Conservation (phyloP, 2,329 filamentous ascomycete species). For the Hymenoscyphus fructigenus region DNA sequence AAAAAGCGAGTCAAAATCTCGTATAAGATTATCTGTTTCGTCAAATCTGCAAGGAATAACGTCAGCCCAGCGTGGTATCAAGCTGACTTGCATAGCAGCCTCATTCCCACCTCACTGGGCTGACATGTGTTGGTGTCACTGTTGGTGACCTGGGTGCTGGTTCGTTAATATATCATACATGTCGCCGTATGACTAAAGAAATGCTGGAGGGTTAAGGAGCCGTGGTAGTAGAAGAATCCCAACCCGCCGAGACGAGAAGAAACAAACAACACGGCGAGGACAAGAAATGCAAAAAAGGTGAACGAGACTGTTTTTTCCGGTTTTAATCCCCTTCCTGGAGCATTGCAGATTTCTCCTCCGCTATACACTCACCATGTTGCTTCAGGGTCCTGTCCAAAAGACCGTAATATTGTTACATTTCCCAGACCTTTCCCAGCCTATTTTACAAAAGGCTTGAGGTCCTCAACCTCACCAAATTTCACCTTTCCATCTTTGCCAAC, state of each 20-base stretch:
- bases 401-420: slow-evolving; percentile 11
- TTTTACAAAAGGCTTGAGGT: slow-evolving; percentile 24
- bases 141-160: neutral
- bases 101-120: neutral
- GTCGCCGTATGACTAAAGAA: neutral
- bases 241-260: neutral
- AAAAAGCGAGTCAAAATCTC: neutral
- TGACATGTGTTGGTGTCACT: neutral
- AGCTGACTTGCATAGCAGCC: neutral
- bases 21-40: neutral
- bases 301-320: neutral
- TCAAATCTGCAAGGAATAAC: neutral
- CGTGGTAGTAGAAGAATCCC: neutral
- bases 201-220: neutral
- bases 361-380: neutral
- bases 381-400: neutral
- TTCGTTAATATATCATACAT: neutral
- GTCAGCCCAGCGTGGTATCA: neutral
- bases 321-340: no score
- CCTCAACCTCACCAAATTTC: slow-evolving; percentile 45
- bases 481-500: slow-evolving; percentile 64
- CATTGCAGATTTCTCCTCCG: neutral
- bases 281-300: neutral
- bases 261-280: neutral
- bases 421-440: slow-evolving; percentile 10